These are phyloP conservation scores for Wilcoxina mikolae DNA, from an alignment of 495 filamentous ascomycete species.

Conservation along the genomic window DNA sequence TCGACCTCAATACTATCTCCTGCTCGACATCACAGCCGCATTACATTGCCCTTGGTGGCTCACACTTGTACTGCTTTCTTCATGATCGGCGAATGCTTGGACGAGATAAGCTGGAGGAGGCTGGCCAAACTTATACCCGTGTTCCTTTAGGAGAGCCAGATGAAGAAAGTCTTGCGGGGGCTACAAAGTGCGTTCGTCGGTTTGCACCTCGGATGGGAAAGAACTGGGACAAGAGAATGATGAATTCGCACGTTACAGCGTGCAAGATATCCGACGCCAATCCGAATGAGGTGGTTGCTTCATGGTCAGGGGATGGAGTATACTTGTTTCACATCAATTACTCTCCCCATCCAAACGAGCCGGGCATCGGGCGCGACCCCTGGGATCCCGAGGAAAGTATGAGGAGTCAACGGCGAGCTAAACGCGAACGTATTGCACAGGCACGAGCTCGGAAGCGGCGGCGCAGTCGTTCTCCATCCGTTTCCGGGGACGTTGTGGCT, in stretches of 20 bases:
- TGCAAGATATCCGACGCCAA: conserved; percentile 68
- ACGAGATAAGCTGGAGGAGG: conserved; percentile 42
- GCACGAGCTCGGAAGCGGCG: not conserved
- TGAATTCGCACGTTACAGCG: conserved; percentile 57
- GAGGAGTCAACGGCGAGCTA: conserved; percentile 21
- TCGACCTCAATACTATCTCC: conserved; percentile 63
- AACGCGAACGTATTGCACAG: not conserved
- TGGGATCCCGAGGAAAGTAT: conserved; percentile 22
- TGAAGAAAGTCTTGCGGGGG: conserved; percentile 18
- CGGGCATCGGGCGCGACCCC: conserved; percentile 15
- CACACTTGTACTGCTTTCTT: conserved; percentile 59
- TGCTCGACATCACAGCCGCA: conserved; percentile 59
- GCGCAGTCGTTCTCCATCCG: not conserved
- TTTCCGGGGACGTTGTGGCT: conserved; percentile 5
- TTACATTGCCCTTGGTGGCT: conserved; percentile 61
- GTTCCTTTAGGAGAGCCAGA: conserved; percentile 30
- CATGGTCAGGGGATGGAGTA: conserved; percentile 62
- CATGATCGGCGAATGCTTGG: conserved; percentile 64
- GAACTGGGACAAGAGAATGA: conserved; percentile 35
- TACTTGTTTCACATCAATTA: conserved; percentile 58
- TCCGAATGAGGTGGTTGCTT: conserved; percentile 58
- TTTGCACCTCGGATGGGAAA: conserved; percentile 48
- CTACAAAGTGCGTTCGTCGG: conserved; percentile 53
- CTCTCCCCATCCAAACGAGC: conserved; percentile 43
- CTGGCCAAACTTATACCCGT: conserved; percentile 32